Conservation (phyloP, 2,329 filamentous ascomycete genomes). For the Pseudogymnoascus sp. region DNA sequence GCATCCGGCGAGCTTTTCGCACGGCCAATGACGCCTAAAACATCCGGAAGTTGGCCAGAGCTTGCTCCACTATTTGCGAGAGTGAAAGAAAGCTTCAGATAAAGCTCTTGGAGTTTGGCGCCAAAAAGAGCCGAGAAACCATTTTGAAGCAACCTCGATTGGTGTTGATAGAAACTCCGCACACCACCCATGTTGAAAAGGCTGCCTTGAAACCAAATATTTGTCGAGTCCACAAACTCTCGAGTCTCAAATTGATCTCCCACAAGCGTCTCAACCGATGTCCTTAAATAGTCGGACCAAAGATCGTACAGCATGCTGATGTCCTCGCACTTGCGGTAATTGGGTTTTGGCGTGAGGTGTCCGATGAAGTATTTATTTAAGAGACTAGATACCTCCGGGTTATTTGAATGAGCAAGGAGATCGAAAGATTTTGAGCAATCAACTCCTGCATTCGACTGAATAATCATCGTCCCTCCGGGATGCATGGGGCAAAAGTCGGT, state of each 20-base stretch:
- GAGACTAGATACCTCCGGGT: constrained; percentile 45
- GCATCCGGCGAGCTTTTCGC: constrained; percentile 41
- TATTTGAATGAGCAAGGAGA: constrained; percentile 46
- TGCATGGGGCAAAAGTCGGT: constrained; percentile 47
- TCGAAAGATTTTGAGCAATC: constrained; percentile 47
- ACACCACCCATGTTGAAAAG: constrained; percentile 43
- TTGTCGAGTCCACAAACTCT: constrained; percentile 39
- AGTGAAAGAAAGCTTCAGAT: constrained; percentile 44
- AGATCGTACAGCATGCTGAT: constrained; percentile 40
- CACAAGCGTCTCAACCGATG: constrained; percentile 43
- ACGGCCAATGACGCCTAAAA: constrained; percentile 35
- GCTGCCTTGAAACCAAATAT: constrained; percentile 39
- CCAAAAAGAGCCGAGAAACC: constrained; percentile 45
- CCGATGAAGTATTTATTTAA: constrained; percentile 48
- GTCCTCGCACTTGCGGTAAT: constrained; percentile 37
- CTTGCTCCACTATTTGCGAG: constrained; percentile 35
- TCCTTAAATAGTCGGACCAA: constrained; percentile 42
- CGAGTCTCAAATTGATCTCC: constrained; percentile 47
- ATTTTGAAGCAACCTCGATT: constrained; percentile 42
- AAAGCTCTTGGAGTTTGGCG: constrained; percentile 43
- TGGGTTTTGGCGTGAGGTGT: constrained; percentile 42
- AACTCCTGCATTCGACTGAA: constrained; percentile 47
- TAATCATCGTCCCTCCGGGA: constrained; percentile 44
- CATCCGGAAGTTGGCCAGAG: constrained; percentile 35
- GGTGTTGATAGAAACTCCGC: constrained; percentile 45